A percentile compares a stretch with the other conserved stretches of the same genome.
phyloP scores from a whole-genome alignment of 164 flowering plant genomes.

The Vitis amurensis region DNA sequence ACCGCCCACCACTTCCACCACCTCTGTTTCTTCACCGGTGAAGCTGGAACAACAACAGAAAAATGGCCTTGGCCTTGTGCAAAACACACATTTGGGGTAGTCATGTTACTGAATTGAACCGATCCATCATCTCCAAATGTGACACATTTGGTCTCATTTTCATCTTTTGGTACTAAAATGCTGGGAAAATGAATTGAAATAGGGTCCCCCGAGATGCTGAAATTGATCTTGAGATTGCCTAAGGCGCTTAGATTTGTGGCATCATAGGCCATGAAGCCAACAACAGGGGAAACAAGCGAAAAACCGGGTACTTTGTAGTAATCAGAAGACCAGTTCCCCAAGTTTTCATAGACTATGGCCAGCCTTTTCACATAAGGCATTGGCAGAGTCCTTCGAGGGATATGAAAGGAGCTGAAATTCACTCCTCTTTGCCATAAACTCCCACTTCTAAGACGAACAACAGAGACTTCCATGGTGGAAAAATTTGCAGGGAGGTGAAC shows the following conservation, averaged over 20 bases:
- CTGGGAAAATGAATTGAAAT: constrained; percentile 35
- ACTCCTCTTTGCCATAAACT: constrained; percentile 40
- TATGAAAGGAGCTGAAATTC: constrained; percentile 17
- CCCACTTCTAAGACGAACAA: constrained; percentile 30
- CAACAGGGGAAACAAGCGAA: constrained; percentile 40
- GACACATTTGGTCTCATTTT: constrained; percentile 39
- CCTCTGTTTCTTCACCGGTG: constrained; percentile 15
- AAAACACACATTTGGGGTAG: constrained; percentile 24
- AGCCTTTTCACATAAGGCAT: constrained; percentile 36
- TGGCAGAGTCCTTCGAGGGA: constrained; percentile 37
- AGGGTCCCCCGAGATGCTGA: constrained; percentile 24
- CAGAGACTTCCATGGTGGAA: constrained; percentile 33
- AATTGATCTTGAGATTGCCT: constrained; percentile 20
- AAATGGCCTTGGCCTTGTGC: constrained; percentile 36
- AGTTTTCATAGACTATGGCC: constrained; percentile 34
- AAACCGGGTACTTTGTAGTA: constrained; percentile 38
- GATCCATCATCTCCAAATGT: constrained; percentile 30
- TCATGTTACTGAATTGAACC: constrained; percentile 29
- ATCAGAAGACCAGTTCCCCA: constrained; percentile 40
- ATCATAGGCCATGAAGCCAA: constrained; percentile 45
- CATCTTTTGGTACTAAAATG: background rate
- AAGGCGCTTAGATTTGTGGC: constrained; percentile 28
- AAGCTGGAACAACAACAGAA: constrained; percentile 14
- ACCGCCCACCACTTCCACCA: constrained; percentile 42
- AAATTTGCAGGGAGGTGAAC: constrained; percentile 43